A percentile compares a stretch with the other conserved stretches of the same genome.
These are phyloP conservation scores for Trichoderma pleuroti DNA, from an alignment of 2,329 filamentous ascomycete species.

Conservation along the genomic window DNA sequence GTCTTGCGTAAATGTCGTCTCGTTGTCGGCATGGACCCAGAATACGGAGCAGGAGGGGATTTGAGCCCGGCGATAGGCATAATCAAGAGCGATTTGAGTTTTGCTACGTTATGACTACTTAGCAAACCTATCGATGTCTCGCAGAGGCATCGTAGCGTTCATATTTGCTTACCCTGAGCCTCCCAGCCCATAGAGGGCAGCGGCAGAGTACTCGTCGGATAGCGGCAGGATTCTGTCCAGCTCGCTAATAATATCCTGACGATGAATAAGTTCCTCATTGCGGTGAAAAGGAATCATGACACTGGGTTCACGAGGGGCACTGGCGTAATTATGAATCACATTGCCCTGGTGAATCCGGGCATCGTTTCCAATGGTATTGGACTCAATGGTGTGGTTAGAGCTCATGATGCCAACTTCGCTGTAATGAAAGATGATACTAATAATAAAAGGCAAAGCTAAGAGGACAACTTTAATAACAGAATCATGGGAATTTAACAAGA, in stretches of 20 bases:
- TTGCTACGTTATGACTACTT: conserved; percentile 24
- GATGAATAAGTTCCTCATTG: conserved; percentile 10
- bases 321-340: not conserved
- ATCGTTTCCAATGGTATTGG: not conserved
- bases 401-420: not conserved
- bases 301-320: not conserved
- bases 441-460: not conserved
- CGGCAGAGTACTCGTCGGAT: not conserved
- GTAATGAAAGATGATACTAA: not conserved
- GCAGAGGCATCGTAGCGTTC: not conserved
- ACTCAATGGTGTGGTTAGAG: not conserved
- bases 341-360: not conserved
- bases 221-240: conserved; percentile 11
- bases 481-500: not conserved
- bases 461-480: not conserved
- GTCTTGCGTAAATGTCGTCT: conserved; percentile 31
- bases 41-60: conserved; percentile 31
- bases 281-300: not conserved
- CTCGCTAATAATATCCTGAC: conserved; percentile 1
- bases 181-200: conserved; percentile 3
- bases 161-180: not conserved
- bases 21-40: conserved; percentile 37
- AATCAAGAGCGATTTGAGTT: conserved; percentile 38
- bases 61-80: conserved; percentile 28
- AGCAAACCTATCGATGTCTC: not conserved